A percentile compares a stretch with the other conserved stretches of the same genome.
phyloP scores from a whole-genome alignment of 2,329 filamentous ascomycete genomes.

The Cadophora sp. region DNA sequence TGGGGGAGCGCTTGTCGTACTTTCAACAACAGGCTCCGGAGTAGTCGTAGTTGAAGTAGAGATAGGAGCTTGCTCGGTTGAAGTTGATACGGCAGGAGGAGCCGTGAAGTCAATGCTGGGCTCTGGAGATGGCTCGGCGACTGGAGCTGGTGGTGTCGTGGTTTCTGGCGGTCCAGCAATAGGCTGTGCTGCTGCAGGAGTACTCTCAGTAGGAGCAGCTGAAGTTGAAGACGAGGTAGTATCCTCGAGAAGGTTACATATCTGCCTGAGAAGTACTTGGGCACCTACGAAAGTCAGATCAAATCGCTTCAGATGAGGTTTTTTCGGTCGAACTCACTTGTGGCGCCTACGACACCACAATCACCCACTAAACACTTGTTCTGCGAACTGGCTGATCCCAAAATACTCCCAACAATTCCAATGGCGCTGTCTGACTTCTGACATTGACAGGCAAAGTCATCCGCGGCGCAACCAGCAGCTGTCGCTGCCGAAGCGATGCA shows the following conservation, averaged over 20 bases:
- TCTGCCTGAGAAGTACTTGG: slow-evolving; percentile 4
- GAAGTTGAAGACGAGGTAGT: neutral
- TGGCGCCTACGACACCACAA: neutral
- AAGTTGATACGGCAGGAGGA: neutral
- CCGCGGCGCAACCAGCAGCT: slow-evolving; percentile 4
- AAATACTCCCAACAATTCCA: neutral
- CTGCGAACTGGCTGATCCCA: neutral
- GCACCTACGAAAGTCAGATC: neutral
- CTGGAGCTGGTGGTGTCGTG: neutral
- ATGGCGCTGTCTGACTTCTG: neutral
- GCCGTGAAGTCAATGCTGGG: neutral
- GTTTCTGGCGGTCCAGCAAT: neutral
- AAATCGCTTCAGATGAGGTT: neutral
- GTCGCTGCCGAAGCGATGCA: slow-evolving; percentile 1
- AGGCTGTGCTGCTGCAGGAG: neutral
- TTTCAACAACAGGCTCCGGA: neutral
- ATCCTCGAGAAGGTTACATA: neutral
- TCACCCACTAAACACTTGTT: neutral
- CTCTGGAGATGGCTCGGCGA: neutral
- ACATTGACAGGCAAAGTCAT: slow-evolving; percentile 6
- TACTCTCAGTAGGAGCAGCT: neutral
- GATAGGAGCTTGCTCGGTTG: neutral
- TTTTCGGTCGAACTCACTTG: neutral
- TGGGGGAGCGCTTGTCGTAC: neutral
- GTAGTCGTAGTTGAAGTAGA: neutral